Base-by-base conservation (phyloP, 1,139 yeast species). In the Taiozyma sp. region DNA sequence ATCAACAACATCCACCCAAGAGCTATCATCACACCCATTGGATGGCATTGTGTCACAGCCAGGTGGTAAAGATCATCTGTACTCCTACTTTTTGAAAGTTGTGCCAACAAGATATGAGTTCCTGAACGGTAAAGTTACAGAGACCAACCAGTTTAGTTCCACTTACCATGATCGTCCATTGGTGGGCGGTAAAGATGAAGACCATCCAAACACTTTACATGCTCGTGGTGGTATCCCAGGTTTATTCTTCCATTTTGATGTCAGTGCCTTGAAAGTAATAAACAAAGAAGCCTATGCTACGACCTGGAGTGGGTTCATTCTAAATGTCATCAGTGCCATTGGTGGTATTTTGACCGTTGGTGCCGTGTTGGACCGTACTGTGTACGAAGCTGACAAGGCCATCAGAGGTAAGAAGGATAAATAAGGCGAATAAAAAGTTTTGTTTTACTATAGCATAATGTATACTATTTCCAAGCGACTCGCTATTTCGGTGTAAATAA, bases 301-400 rank as follows among this genome's bases (percentile, higher is more conserved):
- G 66, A 77, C 95, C 1, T 85, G 96, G 83, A 87, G 95, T 29
- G 88, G 93, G 4, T 91, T 93, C 64, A 67, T 91, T 42, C 75
- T 93, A 57, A 91, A 95, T 41, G 88, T 88, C 45, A 80, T 93
- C 59, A 85, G 96, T 54, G 88, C 95, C 11, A 78, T 91, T 45
- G 98, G 98, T 10, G 98, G 98, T 42, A 93, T 93, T 11, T 74
- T 93, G 53, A 93, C 97, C 50, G 91, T 93, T 22, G 98, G 96
- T 8, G 85, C 97, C 0, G 80, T 91, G 44, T 69, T 91, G 46
- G 99, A 93, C 67, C 78, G 91, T 56, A 83, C 95, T 3, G 87
- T 89, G 10, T 90, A 89, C 81, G 95, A 88, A 24, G 97, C 97
- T 1, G 93, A 89, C 65, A 81, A 81, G 66, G 89, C 85, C 11